These are phyloP conservation scores for Tricholomella constricta DNA, from an alignment of 768 basidiomycete species.

Conservation along the genomic window DNA sequence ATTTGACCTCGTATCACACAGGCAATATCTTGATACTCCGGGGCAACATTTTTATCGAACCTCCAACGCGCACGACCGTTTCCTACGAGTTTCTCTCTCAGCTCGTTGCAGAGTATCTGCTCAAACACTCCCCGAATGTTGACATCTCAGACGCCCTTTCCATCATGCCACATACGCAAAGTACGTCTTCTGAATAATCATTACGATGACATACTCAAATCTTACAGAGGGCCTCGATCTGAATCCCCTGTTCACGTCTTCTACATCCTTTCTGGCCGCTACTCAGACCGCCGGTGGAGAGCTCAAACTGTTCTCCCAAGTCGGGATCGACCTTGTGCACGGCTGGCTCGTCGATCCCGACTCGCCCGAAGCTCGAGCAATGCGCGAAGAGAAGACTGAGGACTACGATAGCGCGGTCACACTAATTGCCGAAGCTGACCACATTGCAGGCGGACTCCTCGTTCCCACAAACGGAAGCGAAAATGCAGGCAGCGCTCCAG, in stretches of 20 bases:
- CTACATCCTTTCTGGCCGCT: conserved; percentile 67
- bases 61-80: conserved; percentile 63
- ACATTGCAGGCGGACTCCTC: conserved; percentile 64
- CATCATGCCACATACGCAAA: conserved; percentile 75
- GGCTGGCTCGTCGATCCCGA: conserved; percentile 86
- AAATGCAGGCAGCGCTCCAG: conserved; percentile 14
- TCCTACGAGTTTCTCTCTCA: conserved; percentile 86
- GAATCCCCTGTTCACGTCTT: conserved; percentile 78
- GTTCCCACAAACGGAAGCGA: conserved; percentile 41
- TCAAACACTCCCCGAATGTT: conserved; percentile 56
- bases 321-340: conserved; percentile 79
- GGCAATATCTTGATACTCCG: conserved; percentile 90
- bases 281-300: conserved; percentile 63
- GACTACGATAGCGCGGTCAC: conserved; percentile 79
- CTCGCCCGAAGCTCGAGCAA: conserved; percentile 55
- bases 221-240: conserved; percentile 81
- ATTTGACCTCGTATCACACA: conserved; percentile 26
- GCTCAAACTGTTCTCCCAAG: conserved; percentile 82
- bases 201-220: neutral
- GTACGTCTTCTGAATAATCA: conserved; percentile 42
- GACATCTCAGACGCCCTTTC: conserved; percentile 74
- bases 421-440: conserved; percentile 78
- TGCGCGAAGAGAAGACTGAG: conserved; percentile 43
- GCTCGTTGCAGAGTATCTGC: conserved; percentile 80
- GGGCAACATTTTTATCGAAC: conserved; percentile 75